A percentile compares a stretch with the other conserved stretches of the same genome.
phyloP scores from a whole-genome alignment of 441 rosid genomes.

The Arabidopsis lyrata region DNA sequence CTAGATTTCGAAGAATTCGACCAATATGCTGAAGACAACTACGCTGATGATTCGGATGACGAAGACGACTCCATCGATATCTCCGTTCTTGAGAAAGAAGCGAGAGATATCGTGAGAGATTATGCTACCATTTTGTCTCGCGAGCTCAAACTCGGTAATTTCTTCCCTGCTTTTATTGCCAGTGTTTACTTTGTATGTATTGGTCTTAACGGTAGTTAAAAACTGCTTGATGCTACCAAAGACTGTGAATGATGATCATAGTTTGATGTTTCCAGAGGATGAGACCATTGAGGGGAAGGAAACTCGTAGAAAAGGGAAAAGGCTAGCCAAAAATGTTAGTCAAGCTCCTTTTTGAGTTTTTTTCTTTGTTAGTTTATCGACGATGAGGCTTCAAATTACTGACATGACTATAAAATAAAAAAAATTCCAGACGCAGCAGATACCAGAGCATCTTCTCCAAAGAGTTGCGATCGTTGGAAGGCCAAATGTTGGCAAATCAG shows the following conservation, averaged over 20 bases:
- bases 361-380: neutral
- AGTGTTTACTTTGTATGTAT: neutral
- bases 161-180: neutral
- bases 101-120: constrained; percentile 62
- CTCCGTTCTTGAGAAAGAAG: constrained; percentile 76
- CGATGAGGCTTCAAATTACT: constrained; percentile 3
- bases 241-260: constrained; percentile 6
- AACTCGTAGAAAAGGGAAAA: constrained; percentile 60
- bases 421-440: constrained; percentile 58
- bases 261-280: constrained; percentile 59
- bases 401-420: constrained; percentile 15
- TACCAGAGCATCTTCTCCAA: constrained; percentile 86
- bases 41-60: constrained; percentile 34
- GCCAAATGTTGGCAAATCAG: constrained; percentile 98
- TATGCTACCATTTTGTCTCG: constrained; percentile 66
- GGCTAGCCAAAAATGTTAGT: constrained; percentile 56
- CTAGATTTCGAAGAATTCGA: constrained; percentile 43
- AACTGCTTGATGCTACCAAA: neutral
- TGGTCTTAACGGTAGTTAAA: neutral
- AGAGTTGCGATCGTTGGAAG: constrained; percentile 92
- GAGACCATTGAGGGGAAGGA: constrained; percentile 58
- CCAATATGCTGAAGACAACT: constrained; percentile 40
- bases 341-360: constrained; percentile 2
- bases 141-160: constrained; percentile 64
- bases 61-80: constrained; percentile 57